phyloP scores from a whole-genome alignment of 192 early-diverging fungal species.

The Umbelopsis sp. region DNA sequence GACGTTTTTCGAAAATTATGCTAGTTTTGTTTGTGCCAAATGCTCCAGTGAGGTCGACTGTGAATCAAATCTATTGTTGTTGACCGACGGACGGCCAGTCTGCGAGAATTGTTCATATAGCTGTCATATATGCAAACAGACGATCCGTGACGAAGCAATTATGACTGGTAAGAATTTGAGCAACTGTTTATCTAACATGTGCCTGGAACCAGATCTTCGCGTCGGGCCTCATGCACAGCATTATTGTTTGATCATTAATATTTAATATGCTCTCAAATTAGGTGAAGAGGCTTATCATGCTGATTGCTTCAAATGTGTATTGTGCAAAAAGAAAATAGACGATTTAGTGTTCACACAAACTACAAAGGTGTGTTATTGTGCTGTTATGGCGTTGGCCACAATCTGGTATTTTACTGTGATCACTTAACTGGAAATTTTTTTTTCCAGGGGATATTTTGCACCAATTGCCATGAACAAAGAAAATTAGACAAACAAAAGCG shows the following conservation, averaged over 20 bases:
- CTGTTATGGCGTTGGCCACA: too few species aligned
- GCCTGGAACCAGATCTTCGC: neutral
- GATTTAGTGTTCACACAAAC: conserved; percentile 82
- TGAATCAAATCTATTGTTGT: conserved; percentile 74
- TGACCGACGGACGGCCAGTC: conserved; percentile 82
- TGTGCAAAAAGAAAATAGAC: conserved; percentile 73
- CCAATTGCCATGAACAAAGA: conserved; percentile 69
- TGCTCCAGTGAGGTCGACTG: conserved; percentile 73
- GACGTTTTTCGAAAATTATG: conserved; percentile 3
- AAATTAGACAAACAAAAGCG: conserved; percentile 64
- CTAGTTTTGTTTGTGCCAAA: conserved; percentile 78
- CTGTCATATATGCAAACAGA: conserved; percentile 72
- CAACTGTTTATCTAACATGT: neutral
- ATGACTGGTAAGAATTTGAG: conserved; percentile 63
- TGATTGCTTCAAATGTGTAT: conserved; percentile 79
- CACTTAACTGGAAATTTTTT: neutral
- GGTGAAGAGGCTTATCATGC: conserved; percentile 80
- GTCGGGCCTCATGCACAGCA: too few species aligned
- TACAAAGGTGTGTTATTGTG: conserved; percentile 52
- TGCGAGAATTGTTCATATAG: conserved; percentile 82
- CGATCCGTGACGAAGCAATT: conserved; percentile 83
- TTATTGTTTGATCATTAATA: neutral
- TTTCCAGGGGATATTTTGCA: conserved; percentile 72
- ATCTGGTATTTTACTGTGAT: too few species aligned
- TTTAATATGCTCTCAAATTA: conserved; percentile 20